A percentile compares a stretch with the other conserved stretches of the same genome.
Evolutionary conservation across 495 filamentous ascomycete genomes (phyloP).

Genomic region (Cetradonia linearis): DNA sequence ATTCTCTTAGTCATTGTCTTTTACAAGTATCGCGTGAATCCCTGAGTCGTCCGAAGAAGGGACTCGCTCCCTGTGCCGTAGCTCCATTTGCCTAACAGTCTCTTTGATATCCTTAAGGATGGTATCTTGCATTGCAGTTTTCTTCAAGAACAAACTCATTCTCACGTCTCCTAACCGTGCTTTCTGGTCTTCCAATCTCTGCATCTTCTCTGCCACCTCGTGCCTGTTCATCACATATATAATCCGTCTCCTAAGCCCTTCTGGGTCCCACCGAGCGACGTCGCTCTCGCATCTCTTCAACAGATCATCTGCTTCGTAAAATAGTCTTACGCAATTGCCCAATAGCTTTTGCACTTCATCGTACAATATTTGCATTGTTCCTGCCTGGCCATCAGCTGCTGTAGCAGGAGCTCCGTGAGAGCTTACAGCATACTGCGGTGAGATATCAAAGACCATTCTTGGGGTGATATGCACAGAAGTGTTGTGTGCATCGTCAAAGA

Average conservation of each 20-base stretch:
- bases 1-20: too few relatives aligned
- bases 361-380: constrained; percentile 1
- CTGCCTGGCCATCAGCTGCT: not conserved
- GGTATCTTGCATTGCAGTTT: constrained; percentile 13
- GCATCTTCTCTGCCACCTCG: constrained; percentile 15
- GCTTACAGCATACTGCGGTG: not conserved
- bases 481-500: constrained; percentile 18
- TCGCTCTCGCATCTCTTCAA: constrained; percentile 14
- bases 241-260: constrained; percentile 20
- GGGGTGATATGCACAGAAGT: not conserved
- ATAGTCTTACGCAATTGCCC: constrained; percentile 12
- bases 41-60: not conserved
- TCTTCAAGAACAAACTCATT: constrained; percentile 21
- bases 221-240: constrained; percentile 19
- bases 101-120: constrained; percentile 11
- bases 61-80: not conserved
- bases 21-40: not conserved
- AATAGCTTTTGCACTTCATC: constrained; percentile 16
- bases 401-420: not conserved
- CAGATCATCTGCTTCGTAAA: constrained; percentile 16
- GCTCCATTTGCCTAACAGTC: not conserved
- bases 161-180: constrained; percentile 13
- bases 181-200: constrained; percentile 16
- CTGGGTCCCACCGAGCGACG: constrained; percentile 16
- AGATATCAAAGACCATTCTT: not conserved